phyloP scores from a whole-genome alignment of 352 stramenopile genomes.

The Phytophthora brassicae region DNA sequence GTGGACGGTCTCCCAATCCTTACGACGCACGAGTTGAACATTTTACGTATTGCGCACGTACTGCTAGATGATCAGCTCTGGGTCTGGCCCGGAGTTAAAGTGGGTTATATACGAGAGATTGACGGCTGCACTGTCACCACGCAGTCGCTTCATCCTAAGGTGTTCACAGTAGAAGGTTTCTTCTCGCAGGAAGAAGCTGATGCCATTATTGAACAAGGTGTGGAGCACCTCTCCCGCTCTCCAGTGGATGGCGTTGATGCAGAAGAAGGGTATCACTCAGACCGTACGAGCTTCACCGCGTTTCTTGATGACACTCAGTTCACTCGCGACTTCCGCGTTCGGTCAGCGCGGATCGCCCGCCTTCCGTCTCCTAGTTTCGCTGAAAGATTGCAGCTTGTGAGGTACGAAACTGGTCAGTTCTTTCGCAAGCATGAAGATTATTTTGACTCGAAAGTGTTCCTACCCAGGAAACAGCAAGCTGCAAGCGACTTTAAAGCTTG shows the following conservation, averaged over 20 bases:
- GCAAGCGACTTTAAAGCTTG: constrained; percentile 45
- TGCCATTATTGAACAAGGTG: constrained; percentile 51
- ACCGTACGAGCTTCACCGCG: constrained; percentile 70
- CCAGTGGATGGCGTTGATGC: constrained; percentile 60
- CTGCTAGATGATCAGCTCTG: constrained; percentile 73
- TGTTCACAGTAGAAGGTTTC: constrained; percentile 68
- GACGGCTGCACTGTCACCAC: constrained; percentile 63
- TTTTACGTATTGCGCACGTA: constrained; percentile 58
- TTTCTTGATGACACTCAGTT: constrained; percentile 68
- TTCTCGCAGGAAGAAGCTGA: constrained; percentile 61
- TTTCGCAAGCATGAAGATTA: constrained; percentile 82
- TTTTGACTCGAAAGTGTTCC: constrained; percentile 71
- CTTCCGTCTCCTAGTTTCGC: constrained; percentile 51
- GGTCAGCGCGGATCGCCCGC: constrained; percentile 50
- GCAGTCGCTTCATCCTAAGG: constrained; percentile 56
- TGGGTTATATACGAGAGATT: constrained; percentile 57
- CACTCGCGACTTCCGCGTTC: constrained; percentile 56
- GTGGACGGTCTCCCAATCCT: constrained; percentile 50
- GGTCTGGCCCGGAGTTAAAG: constrained; percentile 72
- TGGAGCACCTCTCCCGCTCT: constrained; percentile 51
- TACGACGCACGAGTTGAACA: constrained; percentile 35
- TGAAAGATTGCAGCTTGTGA: constrained; percentile 68
- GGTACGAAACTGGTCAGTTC: constrained; percentile 69
- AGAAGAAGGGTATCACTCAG: constrained; percentile 56
- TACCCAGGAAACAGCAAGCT: constrained; percentile 44